Evolutionary conservation across 2,329 filamentous ascomycete genomes (phyloP).

Genomic region (Graphiopsis chlorocephala): DNA sequence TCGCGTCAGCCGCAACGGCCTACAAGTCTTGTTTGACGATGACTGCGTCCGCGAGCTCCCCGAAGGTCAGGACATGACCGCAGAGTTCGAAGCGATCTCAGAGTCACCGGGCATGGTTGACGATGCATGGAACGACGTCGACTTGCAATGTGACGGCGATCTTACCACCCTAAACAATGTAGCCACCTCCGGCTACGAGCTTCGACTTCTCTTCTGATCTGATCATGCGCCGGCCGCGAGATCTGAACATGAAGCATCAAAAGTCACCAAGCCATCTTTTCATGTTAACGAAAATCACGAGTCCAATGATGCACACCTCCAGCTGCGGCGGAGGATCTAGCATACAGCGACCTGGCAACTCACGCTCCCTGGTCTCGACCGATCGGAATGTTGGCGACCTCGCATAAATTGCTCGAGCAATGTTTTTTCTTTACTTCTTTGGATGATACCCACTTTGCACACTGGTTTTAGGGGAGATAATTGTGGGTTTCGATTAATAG

Average conservation of each 20-base stretch:
- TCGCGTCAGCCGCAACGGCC: conserved; percentile 68
- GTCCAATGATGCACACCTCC: conserved; percentile 10
- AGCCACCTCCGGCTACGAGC: conserved; percentile 47
- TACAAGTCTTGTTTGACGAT: conserved; percentile 86
- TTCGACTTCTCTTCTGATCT: conserved; percentile 47
- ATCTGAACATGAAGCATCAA: conserved; percentile 1
- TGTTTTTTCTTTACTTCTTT: conserved; percentile 1
- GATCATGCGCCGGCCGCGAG: conserved; percentile 15
- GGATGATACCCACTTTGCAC: conserved; percentile 16
- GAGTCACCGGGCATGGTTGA: conserved; percentile 21
- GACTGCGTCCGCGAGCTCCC: conserved; percentile 79
- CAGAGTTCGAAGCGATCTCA: conserved; percentile 64
- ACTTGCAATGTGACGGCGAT: conserved; percentile 50
- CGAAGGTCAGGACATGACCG: conserved; percentile 87
- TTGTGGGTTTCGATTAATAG: not conserved
- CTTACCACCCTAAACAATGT: conserved; percentile 43
- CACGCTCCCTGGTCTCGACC: not conserved
- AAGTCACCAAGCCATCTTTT: conserved; percentile 2
- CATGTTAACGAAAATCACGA: conserved; percentile 12
- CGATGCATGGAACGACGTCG: conserved; percentile 53
- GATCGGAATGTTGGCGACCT: not conserved
- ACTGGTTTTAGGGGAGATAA: conserved; percentile 1
- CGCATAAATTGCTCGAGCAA: not conserved
- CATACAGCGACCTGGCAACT: conserved; percentile 5
- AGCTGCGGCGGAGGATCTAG: not conserved